Conservation (phyloP, 2,329 filamentous ascomycete genomes). For the Colletotrichum tropicale region DNA sequence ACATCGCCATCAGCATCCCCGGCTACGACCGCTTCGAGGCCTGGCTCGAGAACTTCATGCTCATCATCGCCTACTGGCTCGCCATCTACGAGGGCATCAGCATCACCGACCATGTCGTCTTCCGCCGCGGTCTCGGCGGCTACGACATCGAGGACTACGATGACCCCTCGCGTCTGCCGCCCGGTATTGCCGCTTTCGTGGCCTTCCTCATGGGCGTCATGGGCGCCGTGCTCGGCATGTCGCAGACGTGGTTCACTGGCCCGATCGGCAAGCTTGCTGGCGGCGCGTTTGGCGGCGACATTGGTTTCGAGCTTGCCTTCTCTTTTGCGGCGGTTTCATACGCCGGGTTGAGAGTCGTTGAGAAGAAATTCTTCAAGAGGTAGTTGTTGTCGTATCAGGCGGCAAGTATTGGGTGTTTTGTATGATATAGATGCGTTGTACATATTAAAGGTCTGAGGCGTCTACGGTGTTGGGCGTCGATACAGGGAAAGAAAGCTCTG, state of each 20-base stretch:
- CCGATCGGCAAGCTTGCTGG: conserved; percentile 68
- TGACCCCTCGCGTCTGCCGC: conserved; percentile 60
- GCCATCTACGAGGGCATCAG: conserved; percentile 74
- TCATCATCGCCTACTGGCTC: conserved; percentile 74
- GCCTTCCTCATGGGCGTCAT: conserved; percentile 69
- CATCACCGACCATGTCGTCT: conserved; percentile 71
- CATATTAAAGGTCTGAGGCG: not conserved
- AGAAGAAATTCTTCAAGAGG: conserved; percentile 43
- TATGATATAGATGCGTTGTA: not conserved
- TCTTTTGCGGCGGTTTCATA: conserved; percentile 61
- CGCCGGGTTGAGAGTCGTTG: conserved; percentile 48
- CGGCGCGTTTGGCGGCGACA: conserved; percentile 48
- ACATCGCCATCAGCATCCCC: conserved; percentile 72
- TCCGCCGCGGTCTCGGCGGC: conserved; percentile 63
- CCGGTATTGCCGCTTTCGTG: conserved; percentile 64
- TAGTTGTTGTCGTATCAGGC: conserved; percentile 24
- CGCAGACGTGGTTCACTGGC: conserved; percentile 71
- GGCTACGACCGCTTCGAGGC: conserved; percentile 69
- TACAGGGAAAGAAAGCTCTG: not conserved
- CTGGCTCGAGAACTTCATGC: conserved; percentile 74
- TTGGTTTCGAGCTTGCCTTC: conserved; percentile 69
- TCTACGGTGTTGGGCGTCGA: not conserved
- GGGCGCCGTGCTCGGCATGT: conserved; percentile 73
- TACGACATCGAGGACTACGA: conserved; percentile 67
- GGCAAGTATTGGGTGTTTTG: not conserved